Evolutionary conservation across 2,329 filamentous ascomycete species (phyloP).

Genomic region (Ascochyta rabiei): DNA sequence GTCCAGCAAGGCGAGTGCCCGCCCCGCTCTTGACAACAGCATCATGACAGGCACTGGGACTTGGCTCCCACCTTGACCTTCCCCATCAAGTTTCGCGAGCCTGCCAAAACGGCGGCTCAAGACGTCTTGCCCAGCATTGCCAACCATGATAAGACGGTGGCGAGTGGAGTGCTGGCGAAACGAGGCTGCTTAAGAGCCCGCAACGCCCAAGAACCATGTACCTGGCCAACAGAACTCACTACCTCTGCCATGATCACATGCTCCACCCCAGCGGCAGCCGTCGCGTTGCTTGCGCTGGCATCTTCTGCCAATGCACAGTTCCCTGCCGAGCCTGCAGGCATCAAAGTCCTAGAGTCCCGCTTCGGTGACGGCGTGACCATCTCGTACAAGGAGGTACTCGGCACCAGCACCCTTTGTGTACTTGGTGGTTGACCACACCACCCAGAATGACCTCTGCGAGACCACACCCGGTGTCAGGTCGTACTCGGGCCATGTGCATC

Average conservation of each 20-base stretch:
- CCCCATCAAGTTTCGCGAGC: slow-evolving; percentile 1
- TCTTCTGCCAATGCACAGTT: slow-evolving; percentile 19
- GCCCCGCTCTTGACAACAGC: too few species aligned
- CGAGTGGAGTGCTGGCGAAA: not conserved
- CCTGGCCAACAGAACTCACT: not conserved
- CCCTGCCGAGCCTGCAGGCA: slow-evolving; percentile 16
- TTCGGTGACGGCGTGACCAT: slow-evolving; percentile 33
- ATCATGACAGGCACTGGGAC: not conserved
- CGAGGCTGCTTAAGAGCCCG: not conserved
- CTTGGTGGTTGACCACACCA: not conserved
- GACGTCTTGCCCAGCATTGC: slow-evolving; percentile 9
- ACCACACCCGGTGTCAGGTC: slow-evolving; percentile 59
- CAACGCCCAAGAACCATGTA: not conserved
- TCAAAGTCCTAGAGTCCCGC: slow-evolving; percentile 25
- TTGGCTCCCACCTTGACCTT: slow-evolving; percentile 9
- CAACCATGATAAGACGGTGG: slow-evolving; percentile 2
- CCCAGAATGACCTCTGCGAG: slow-evolving; percentile 57
- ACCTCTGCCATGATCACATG: not conserved
- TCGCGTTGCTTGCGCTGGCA: slow-evolving; percentile 12
- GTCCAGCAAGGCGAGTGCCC: too few species aligned
- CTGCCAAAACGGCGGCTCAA: not conserved
- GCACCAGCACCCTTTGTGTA: not conserved
- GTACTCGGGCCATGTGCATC: slow-evolving; percentile 57
- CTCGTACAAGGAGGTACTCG: slow-evolving; percentile 33
- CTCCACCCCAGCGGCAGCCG: not conserved